Evolutionary conservation across 2,329 filamentous ascomycete species (phyloP), one percentile per base, ranked within the genome.

Genomic region (Colletotrichum sansevieriae): DNA sequence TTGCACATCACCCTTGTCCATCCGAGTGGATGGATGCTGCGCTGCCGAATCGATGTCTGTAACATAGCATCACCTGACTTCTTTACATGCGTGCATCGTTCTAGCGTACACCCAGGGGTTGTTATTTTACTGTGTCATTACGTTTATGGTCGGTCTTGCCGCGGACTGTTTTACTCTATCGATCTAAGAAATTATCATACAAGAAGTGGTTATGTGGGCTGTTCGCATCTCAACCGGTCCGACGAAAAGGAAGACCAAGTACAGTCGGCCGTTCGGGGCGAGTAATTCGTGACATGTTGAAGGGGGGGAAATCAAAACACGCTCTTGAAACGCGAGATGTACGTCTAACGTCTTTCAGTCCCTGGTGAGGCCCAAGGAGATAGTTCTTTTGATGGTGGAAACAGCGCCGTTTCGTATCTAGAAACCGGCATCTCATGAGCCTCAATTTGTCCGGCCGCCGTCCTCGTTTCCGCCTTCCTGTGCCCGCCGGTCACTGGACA

Each of bases 151-250:
- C 25, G 43, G 43, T 43, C 51, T 57, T 33, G 37, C 52, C 15
- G 44, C 52, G 44, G 39, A 64, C 65, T 56, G 22, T 12, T 41
- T 52, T 39, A n/a, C 29, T 68, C 61, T 55, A 65, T 68, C 15
- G 22, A 41, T 62, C 33, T 55, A 11, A 18, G 49, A 7, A 7
- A n/a, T 18, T 65, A 68, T 68, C 54, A 54, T 68, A 68, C 61
- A 68, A 15, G 22, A 44, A 13, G 51, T 57, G 29, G 29, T 11
- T 57, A 43, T 20, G 15, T 59, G 54, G 25, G 25, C 29, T 35
- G 12, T 39, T 65, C 54, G 39, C 54, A 13, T 41, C 29, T 65
- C 52, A 39, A 59, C 59, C 54, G 61, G 52, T 51, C 54, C 59
- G 55, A 70, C 43, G 43, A 39, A 62, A 52, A 56, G 11, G 18